These are phyloP conservation scores for Petasospora fabianii DNA, from an alignment of 1,139 yeast species.

Conservation along the genomic window DNA sequence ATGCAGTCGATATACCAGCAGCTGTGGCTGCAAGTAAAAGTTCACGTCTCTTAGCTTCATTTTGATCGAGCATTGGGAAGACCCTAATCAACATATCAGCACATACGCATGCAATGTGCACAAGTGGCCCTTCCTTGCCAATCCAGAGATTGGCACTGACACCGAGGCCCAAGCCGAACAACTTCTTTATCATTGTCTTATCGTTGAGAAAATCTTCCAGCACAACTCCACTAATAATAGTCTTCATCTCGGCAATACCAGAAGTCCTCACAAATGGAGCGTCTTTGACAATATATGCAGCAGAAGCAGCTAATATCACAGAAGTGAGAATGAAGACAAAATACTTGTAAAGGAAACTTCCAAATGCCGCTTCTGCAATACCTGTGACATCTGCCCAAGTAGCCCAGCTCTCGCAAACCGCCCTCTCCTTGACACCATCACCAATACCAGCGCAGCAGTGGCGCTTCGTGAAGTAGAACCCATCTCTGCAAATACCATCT, in stretches of 20 bases:
- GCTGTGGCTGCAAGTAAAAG: constrained; percentile 71
- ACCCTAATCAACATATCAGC: constrained; percentile 39
- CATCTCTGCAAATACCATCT: constrained; percentile 42
- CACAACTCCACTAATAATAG: constrained; percentile 86
- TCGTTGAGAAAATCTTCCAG: constrained; percentile 77
- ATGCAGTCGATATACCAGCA: constrained; percentile 91
- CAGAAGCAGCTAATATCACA: constrained; percentile 30
- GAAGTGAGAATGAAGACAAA: constrained; percentile 35
- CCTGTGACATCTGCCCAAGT: constrained; percentile 37
- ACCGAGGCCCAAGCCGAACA: constrained; percentile 73
- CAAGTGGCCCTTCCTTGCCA: constrained; percentile 93
- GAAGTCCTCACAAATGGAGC: constrained; percentile 95
- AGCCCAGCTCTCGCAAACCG: constrained; percentile 37
- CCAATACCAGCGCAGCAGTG: constrained; percentile 36
- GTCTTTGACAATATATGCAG: constrained; percentile 44
- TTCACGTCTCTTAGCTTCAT: constrained; percentile 52
- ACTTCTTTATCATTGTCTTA: constrained; percentile 69
- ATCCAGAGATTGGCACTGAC: constrained; percentile 86
- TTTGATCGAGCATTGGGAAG: constrained; percentile 33
- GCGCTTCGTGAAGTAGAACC: constrained; percentile 34
- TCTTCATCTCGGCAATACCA: constrained; percentile 93
- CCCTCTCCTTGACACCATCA: constrained; percentile 28
- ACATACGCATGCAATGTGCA: constrained; percentile 78
- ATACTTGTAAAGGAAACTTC: constrained; percentile 30
- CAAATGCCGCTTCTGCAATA: constrained; percentile 25